Percentiles rank a stretch among this genome's conserved stretches.
Evolutionary conservation across 441 rosid species (phyloP).

Genomic region (Omphalea diandra): DNA sequence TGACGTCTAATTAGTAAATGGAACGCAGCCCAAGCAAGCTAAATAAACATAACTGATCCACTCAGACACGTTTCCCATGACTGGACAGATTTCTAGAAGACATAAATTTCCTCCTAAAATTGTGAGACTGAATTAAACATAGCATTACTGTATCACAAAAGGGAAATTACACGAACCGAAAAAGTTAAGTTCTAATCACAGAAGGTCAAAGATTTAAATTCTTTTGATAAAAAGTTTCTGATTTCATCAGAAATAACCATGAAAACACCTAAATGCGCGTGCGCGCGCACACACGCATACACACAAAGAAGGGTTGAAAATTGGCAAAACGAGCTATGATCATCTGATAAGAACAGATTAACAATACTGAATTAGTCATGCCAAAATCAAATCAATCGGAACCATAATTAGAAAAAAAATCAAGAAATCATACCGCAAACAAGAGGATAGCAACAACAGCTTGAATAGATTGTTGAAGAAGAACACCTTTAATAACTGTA

Average conservation of each 20-base stretch:
- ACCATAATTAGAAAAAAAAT: not conserved
- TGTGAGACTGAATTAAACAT: not conserved
- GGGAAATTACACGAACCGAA: not conserved
- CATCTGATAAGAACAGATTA: not conserved
- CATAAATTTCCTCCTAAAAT: not conserved
- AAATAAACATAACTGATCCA: not conserved
- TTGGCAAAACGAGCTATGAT: not conserved
- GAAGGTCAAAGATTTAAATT: not conserved
- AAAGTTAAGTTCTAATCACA: not conserved
- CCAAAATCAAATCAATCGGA: not conserved
- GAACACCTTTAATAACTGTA: constrained; percentile 70
- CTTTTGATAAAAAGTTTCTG: not conserved
- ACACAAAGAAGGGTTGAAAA: not conserved
- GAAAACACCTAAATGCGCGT: no score
- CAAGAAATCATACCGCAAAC: constrained; percentile 46
- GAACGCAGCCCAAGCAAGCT: not conserved
- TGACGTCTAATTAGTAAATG: not conserved
- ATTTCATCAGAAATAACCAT: not conserved
- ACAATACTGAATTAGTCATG: not conserved
- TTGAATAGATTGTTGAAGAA: constrained; percentile 75
- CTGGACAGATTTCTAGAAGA: not conserved
- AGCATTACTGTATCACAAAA: not conserved
- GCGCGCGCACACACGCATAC: not conserved
- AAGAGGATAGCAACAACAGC: constrained; percentile 74
- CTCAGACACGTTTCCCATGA: not conserved